A percentile compares a stretch with the other conserved stretches of the same genome.
Conservation (phyloP, 495 filamentous ascomycete species). For the Parmelia sp. region DNA sequence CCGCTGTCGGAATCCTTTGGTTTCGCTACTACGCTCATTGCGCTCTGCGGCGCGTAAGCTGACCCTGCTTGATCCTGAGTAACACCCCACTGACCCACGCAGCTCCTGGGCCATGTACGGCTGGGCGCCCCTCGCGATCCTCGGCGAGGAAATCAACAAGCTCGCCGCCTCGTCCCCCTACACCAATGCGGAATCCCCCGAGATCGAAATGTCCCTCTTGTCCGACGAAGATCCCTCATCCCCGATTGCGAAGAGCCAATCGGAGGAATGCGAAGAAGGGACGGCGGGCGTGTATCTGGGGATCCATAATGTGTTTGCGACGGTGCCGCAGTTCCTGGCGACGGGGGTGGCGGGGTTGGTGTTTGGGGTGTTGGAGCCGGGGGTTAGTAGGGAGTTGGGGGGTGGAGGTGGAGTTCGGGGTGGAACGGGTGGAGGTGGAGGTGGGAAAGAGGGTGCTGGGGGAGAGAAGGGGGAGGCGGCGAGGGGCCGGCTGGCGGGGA, state of each 20-base stretch:
- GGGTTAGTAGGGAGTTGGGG: conserved; percentile 67
- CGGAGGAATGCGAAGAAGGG: too few relatives aligned
- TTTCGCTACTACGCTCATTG: conserved; percentile 61
- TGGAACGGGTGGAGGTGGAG: not conserved
- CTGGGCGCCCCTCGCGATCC: conserved; percentile 86
- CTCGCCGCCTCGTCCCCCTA: conserved; percentile 32
- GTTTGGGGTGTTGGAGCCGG: conserved; percentile 68
- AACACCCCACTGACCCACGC: not conserved
- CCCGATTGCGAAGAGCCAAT: too few relatives aligned
- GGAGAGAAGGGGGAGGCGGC: not conserved
- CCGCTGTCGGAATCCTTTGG: conserved; percentile 63
- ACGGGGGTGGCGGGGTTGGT: conserved; percentile 65
- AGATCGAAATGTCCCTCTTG: conserved; percentile 18
- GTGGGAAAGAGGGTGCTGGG: too few relatives aligned
- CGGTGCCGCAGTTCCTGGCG: conserved; percentile 70
- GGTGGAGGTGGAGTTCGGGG: conserved; percentile 36
- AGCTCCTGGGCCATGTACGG: conserved; percentile 64
- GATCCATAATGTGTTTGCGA: conserved; percentile 75
- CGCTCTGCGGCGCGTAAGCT: conserved; percentile 58
- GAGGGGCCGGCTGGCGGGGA: conserved; percentile 35
- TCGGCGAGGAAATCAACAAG: conserved; percentile 91
- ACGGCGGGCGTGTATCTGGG: conserved; percentile 71
- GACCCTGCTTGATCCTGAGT: not conserved
- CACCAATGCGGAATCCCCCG: conserved; percentile 1
- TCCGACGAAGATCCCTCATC: conserved; percentile 15